Evolutionary conservation across 768 basidiomycete species (phyloP).

Genomic region (Pisolithus tinctorius): DNA sequence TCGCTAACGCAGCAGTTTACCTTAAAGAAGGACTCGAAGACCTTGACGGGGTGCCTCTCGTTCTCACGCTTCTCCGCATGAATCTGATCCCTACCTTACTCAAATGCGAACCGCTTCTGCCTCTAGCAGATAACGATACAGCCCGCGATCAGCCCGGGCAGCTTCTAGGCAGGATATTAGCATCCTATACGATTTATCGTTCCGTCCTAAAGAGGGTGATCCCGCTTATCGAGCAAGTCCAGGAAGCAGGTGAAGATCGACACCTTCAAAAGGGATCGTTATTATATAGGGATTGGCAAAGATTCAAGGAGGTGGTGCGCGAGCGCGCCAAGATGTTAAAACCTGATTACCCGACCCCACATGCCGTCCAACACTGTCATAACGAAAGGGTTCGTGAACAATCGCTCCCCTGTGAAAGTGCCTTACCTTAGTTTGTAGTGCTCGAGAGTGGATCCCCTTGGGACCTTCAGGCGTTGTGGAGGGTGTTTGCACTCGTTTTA

Average conservation of each 20-base stretch:
- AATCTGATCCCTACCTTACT: constrained; percentile 17
- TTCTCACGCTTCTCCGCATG: constrained; percentile 17
- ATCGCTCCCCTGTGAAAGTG: too few relatives aligned
- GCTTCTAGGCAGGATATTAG: constrained; percentile 14
- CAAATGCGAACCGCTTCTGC: constrained; percentile 17
- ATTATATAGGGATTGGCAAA: constrained; percentile 18
- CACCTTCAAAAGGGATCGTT: constrained; percentile 9
- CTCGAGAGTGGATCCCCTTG: constrained; percentile 10
- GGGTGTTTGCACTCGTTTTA: constrained; percentile 26
- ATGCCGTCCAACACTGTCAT: constrained; percentile 21
- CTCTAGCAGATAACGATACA: constrained; percentile 8
- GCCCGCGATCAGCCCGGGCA: constrained; percentile 3
- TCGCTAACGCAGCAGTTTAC: constrained; percentile 14
- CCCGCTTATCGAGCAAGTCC: constrained; percentile 6
- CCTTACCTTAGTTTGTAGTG: constrained; percentile 11
- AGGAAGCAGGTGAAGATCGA: constrained; percentile 6
- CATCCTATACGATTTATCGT: constrained; percentile 21
- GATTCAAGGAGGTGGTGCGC: constrained; percentile 11
- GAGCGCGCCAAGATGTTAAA: constrained; percentile 15
- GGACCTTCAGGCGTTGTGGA: constrained; percentile 19
- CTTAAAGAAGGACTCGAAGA: constrained; percentile 16
- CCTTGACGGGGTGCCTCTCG: constrained; percentile 20
- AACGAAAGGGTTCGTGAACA: constrained; percentile 12
- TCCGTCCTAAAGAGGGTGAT: constrained; percentile 14
- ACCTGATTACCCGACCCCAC: constrained; percentile 9